Evolutionary conservation across 2,329 filamentous ascomycete species (phyloP).

Genomic region (Cytospora piceae): DNA sequence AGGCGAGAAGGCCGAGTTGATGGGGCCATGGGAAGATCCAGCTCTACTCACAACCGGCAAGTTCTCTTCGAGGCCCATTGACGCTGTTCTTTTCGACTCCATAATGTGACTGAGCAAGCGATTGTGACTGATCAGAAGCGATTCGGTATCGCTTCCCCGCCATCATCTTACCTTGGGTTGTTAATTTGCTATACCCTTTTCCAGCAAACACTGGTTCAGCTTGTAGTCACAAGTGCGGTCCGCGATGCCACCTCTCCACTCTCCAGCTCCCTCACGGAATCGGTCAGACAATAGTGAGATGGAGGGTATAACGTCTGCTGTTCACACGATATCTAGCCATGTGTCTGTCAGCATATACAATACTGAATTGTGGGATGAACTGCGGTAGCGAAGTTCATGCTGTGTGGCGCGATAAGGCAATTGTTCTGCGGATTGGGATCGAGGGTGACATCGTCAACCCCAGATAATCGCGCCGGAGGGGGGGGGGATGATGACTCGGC

Average conservation of each 20-base stretch:
- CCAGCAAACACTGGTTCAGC: neutral
- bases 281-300: neutral
- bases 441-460: neutral
- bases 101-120: neutral
- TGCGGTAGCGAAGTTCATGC: neutral
- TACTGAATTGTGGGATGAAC: neutral
- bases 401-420: neutral
- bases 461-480: neutral
- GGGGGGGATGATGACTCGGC: neutral
- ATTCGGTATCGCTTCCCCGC: neutral
- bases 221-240: too few relatives aligned
- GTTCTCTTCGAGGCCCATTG: neutral
- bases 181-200: neutral
- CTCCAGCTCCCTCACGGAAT: neutral
- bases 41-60: neutral
- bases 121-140: slow-evolving; percentile 14
- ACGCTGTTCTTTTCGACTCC: neutral
- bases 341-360: neutral
- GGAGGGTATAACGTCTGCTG: neutral
- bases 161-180: neutral
- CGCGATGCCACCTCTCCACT: neutral
- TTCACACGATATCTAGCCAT: slow-evolving; percentile 2
- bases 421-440: neutral
- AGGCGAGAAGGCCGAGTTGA: neutral
- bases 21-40: slow-evolving; percentile 14